phyloP scores from a whole-genome alignment of 2,329 filamentous ascomycete species.

The Trichoderma atrobrunneum region DNA sequence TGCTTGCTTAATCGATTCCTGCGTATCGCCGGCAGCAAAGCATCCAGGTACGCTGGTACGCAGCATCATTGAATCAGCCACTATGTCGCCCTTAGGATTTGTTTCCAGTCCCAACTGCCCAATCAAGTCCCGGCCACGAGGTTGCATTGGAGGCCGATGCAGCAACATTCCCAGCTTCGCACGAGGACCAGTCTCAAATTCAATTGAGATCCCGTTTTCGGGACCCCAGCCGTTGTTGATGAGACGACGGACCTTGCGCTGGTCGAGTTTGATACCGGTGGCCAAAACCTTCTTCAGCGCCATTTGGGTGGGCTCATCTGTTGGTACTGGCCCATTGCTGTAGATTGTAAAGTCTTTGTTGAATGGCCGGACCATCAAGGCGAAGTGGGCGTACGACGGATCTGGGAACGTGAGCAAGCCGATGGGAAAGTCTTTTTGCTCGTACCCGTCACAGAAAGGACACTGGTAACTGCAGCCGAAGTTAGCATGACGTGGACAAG shows the following conservation, averaged over 20 bases:
- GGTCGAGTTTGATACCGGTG: conserved; percentile 39
- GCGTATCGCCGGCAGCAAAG: conserved; percentile 53
- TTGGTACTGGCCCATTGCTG: conserved; percentile 40
- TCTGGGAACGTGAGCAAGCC: conserved; percentile 46
- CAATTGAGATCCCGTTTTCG: conserved; percentile 32
- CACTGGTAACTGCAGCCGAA: conserved; percentile 41
- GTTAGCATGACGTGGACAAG: not conserved
- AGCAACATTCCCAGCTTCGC: conserved; percentile 40
- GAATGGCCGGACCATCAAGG: conserved; percentile 44
- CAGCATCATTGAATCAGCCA: conserved; percentile 43
- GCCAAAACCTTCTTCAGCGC: conserved; percentile 27
- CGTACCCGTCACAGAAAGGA: conserved; percentile 59
- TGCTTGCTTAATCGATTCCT: conserved; percentile 18
- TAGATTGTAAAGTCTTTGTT: conserved; percentile 48
- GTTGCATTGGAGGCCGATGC: conserved; percentile 36
- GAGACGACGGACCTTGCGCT: conserved; percentile 34
- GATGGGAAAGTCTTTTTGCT: conserved; percentile 47
- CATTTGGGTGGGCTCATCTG: not conserved
- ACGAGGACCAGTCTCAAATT: conserved; percentile 39
- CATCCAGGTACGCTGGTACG: conserved; percentile 50
- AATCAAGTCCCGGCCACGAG: conserved; percentile 42
- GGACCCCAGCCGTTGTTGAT: conserved; percentile 15
- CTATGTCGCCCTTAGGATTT: conserved; percentile 43
- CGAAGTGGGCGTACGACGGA: conserved; percentile 36
- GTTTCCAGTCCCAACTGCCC: conserved; percentile 40